phyloP scores from a whole-genome alignment of 2,329 filamentous ascomycete genomes.

The Penicillium decumbens region DNA sequence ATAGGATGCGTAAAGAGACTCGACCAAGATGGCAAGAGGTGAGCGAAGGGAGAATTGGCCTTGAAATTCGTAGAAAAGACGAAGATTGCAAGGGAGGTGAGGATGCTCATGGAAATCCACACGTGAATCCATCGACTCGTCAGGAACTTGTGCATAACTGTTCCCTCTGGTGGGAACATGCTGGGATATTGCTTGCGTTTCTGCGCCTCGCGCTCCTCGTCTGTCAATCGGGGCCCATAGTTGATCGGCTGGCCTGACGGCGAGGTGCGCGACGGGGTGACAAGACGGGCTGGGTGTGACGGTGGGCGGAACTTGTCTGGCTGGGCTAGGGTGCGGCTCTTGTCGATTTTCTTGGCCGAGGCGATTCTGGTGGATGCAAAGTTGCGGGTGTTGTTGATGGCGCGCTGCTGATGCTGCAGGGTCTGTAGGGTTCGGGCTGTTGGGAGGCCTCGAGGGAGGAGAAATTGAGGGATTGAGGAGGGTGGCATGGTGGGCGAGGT shows the following conservation, averaged over 20 bases:
- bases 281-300: constrained; percentile 70
- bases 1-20: constrained; percentile 67
- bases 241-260: constrained; percentile 50
- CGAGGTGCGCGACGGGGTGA: constrained; percentile 33
- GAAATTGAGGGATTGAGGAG: constrained; percentile 57
- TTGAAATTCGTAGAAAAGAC: constrained; percentile 77
- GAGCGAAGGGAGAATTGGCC: constrained; percentile 69
- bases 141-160: constrained; percentile 79
- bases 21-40: constrained; percentile 68
- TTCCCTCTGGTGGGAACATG: constrained; percentile 78
- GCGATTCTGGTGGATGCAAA: constrained; percentile 24
- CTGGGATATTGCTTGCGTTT: constrained; percentile 73
- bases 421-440: constrained; percentile 29
- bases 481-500: constrained; percentile 8
- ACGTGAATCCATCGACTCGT: constrained; percentile 71
- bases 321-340: constrained; percentile 72
- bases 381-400: constrained; percentile 20
- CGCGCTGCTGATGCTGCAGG: constrained; percentile 18
- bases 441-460: constrained; percentile 57
- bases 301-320: constrained; percentile 87
- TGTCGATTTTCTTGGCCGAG: constrained; percentile 34
- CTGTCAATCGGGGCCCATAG: constrained; percentile 69
- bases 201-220: constrained; percentile 63
- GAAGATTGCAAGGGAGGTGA: constrained; percentile 63
- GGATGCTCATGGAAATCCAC: constrained; percentile 73